A percentile compares a stretch with the other conserved stretches of the same genome.
Conservation (phyloP, 352 stramenopile genomes). For the Phytophthora kernoviae region DNA sequence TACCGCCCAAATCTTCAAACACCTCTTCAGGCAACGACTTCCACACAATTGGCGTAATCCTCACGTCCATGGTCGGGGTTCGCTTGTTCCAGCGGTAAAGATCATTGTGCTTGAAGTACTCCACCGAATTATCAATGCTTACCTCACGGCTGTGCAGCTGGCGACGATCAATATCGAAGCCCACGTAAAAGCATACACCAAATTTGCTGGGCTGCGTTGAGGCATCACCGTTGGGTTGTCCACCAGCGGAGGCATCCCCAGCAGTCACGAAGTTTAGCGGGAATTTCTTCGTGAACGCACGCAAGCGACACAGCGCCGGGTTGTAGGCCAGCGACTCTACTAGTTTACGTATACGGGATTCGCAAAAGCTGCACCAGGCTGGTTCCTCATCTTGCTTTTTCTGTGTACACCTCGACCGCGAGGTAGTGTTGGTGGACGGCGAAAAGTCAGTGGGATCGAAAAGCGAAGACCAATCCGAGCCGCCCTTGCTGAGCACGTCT, state of each 20-base stretch:
- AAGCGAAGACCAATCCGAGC: conserved; percentile 76
- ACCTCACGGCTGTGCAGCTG: conserved; percentile 81
- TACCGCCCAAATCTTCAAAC: conserved; percentile 88
- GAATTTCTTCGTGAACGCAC: conserved; percentile 89
- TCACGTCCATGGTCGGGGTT: conserved; percentile 84
- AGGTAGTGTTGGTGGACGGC: conserved; percentile 90
- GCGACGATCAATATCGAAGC: conserved; percentile 82
- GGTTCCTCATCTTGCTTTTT: conserved; percentile 89
- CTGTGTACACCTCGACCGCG: conserved; percentile 91
- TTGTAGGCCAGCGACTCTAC: conserved; percentile 88
- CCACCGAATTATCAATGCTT: conserved; percentile 85
- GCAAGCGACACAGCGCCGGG: conserved; percentile 75
- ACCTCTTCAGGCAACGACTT: conserved; percentile 85
- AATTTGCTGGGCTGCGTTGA: conserved; percentile 53
- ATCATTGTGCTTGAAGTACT: conserved; percentile 91
- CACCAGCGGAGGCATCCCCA: conserved; percentile 18
- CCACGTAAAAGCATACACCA: conserved; percentile 86
- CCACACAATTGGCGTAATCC: conserved; percentile 85
- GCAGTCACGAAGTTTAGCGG: conserved; percentile 63
- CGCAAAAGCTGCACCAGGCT: conserved; percentile 94
- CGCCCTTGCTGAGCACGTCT: conserved; percentile 83
- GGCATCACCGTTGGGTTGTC: conserved; percentile 20
- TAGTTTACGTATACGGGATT: conserved; percentile 93
- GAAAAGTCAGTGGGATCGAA: conserved; percentile 90
- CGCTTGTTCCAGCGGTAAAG: conserved; percentile 91